phyloP scores from a whole-genome alignment of 345 rosid genomes.

The Euphorbia peplus region DNA sequence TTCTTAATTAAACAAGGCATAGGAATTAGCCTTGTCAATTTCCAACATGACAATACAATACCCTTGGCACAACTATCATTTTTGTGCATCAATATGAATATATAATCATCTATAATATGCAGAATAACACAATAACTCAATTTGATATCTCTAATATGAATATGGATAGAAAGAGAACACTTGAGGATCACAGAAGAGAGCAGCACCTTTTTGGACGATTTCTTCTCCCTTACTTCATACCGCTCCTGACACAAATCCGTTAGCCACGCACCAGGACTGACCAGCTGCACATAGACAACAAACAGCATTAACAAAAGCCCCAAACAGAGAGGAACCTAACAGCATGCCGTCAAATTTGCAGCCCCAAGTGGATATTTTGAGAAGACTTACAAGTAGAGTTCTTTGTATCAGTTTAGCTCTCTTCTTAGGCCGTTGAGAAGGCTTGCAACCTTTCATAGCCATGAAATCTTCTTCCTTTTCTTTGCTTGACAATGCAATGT shows the following conservation, averaged over 20 bases:
- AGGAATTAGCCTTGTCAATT: no score
- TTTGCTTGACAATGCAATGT: constrained; percentile 71
- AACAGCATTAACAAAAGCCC: background rate
- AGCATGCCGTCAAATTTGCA: background rate
- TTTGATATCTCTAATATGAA: no score
- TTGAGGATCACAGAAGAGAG: background rate
- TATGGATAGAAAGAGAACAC: background rate
- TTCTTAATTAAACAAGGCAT: no score
- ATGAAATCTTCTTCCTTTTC: constrained; percentile 94
- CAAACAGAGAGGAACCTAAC: background rate
- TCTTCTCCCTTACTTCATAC: constrained; percentile 92
- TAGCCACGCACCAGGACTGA: constrained; percentile 90
- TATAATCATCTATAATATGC: no score
- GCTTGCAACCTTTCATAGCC: constrained; percentile 95
- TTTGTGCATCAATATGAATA: no score
- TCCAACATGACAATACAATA: no score
- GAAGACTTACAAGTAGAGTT: constrained; percentile 60
- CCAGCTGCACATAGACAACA: constrained; percentile 49
- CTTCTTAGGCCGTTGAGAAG: constrained; percentile 88
- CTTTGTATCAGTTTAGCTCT: constrained; percentile 84
- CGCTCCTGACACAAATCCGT: constrained; percentile 79
- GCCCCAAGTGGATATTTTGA: background rate
- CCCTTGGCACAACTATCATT: no score
- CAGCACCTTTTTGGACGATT: constrained; percentile 79
- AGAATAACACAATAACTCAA: no score